Evolutionary conservation across 768 basidiomycete genomes (phyloP), one percentile per base, ranked within the genome.

Genomic region (Cubamyces lactineus): DNA sequence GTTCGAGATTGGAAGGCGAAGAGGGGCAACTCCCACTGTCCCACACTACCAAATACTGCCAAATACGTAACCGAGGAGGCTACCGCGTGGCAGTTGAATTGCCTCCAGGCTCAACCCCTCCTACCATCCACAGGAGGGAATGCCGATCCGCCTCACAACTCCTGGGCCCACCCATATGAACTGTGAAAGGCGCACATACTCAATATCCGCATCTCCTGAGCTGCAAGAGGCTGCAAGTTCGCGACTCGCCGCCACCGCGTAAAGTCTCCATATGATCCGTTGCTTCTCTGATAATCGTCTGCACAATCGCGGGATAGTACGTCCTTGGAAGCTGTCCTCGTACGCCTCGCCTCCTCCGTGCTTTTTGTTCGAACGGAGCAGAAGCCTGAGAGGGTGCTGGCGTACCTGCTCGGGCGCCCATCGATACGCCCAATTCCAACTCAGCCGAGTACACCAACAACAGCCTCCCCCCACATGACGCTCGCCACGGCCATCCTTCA

Each of bases 351-450:
- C 47, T 16, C 48, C 34, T 12, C 9, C n/a, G 8, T 13, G 48
- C 34, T 5, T 39, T 26, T 38, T 24, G 15, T 34, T 21, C 12
- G 15, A 5, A 12, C 16, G 21, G n/a, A 15, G 39, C 19, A 49
- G 34, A 34, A 28, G 28, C 28, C 28, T 34, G 34, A 11, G 34
- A 2, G 1, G 46, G 28, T 49, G 48, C 56, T 41, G 11, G 30
- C 23, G 47, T 57, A 38, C 47, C 46, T 50, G 24, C 49, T 51
- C 23, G 48, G 40, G 48, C 57, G 48, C 40, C 57, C 28, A 58
- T 58, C 57, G 57, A 58, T 58, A 17, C 57, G 57, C 57, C 57
- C 57, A 58, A 50, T 58, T 51, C n/a, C 26, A 58, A 50, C 26
- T 58, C 57, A 58, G 57, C 57, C 48, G 15, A 58, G 57, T 15